phyloP scores from a whole-genome alignment of 768 basidiomycete genomes.

The Leccinum uliginosum region DNA sequence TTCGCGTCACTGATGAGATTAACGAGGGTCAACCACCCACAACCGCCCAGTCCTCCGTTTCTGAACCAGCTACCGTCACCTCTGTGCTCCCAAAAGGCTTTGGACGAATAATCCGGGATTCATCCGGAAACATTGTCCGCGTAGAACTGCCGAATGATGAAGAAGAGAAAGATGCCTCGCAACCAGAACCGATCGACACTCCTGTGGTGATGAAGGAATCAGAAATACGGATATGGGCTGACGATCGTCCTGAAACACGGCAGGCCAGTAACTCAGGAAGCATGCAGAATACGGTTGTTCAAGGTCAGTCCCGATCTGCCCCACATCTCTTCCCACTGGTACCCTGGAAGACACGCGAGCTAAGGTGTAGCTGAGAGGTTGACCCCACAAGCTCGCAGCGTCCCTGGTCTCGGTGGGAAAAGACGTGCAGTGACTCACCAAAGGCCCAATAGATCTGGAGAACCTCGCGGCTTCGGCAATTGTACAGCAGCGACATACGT shows the following conservation, averaged over 20 bases:
- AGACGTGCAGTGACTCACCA: slow-evolving; percentile 9
- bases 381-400: slow-evolving; percentile 1
- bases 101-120: slow-evolving; percentile 81
- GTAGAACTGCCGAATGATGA: slow-evolving; percentile 60
- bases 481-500: slow-evolving; percentile 56
- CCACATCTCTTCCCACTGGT: background rate
- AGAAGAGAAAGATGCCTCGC: slow-evolving; percentile 25
- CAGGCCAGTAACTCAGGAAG: background rate
- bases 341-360: background rate
- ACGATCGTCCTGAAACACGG: background rate
- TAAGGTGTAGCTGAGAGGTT: background rate
- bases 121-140: slow-evolving; percentile 65
- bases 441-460: slow-evolving; percentile 55
- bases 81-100: slow-evolving; percentile 53
- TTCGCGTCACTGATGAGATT: background rate
- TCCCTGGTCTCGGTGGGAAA: slow-evolving; percentile 1
- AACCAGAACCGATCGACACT: slow-evolving; percentile 39
- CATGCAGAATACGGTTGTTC: slow-evolving; percentile 5
- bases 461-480: slow-evolving; percentile 46
- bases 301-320: slow-evolving; percentile 33
- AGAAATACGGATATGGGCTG: slow-evolving; percentile 20
- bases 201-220: slow-evolving; percentile 9
- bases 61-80: slow-evolving; percentile 18
- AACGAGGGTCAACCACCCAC: background rate
- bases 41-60: background rate